A percentile compares a stretch with the other conserved stretches of the same genome.
Conservation (phyloP, 257 asterid genomes). For the Fraxinus quadrangulata region DNA sequence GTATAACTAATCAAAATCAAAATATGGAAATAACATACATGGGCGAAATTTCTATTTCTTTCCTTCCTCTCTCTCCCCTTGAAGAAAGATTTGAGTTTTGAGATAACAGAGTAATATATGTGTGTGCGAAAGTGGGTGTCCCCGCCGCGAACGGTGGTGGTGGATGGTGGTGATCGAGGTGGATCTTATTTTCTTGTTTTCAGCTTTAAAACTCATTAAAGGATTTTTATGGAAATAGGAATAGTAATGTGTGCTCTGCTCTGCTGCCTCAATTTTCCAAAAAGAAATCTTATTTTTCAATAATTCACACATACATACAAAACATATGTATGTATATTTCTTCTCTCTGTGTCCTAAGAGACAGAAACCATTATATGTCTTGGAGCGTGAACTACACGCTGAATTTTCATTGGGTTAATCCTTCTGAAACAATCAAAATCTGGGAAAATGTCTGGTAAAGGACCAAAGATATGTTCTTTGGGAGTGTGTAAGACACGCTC, state of each 20-base stretch:
- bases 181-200: slow-evolving; percentile 81
- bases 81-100: slow-evolving; percentile 19
- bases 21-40: not conserved
- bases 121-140: slow-evolving; percentile 4
- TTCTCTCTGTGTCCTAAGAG: not conserved
- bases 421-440: slow-evolving; percentile 35
- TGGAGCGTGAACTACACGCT: slow-evolving; percentile 41
- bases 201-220: slow-evolving; percentile 47
- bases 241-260: not conserved
- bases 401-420: slow-evolving; percentile 24
- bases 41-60: not conserved
- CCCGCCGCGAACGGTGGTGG: not conserved
- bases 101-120: slow-evolving; percentile 14
- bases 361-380: slow-evolving; percentile 6
- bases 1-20: not conserved
- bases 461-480: slow-evolving; percentile 6
- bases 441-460: too few species aligned
- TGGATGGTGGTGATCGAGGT: slow-evolving; percentile 57
- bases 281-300: not conserved
- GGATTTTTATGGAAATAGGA: slow-evolving; percentile 31
- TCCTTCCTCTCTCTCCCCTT: slow-evolving; percentile 21
- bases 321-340: not conserved
- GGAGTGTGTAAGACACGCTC: slow-evolving; percentile 28
- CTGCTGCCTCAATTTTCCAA: not conserved
- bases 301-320: not conserved